phyloP scores from a whole-genome alignment of 257 asterid genomes.

The Primulina eburnea region DNA sequence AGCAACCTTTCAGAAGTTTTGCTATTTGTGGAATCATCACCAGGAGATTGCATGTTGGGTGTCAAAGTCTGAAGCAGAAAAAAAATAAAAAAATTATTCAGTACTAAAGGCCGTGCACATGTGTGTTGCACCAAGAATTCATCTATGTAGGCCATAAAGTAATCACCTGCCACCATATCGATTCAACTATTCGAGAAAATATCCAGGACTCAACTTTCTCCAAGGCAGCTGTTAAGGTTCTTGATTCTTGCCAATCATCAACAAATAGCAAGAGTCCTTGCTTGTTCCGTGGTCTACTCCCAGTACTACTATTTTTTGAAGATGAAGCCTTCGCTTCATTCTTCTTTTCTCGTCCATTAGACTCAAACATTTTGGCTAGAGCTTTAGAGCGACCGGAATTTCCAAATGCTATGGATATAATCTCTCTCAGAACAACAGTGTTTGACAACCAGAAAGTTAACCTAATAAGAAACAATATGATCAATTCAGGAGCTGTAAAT shows the following conservation, averaged over 20 bases:
- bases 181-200: constrained; percentile 86
- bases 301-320: constrained; percentile 31
- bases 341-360: constrained; percentile 40
- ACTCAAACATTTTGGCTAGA: constrained; percentile 36
- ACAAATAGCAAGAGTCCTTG: constrained; percentile 52
- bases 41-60: constrained; percentile 87
- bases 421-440: constrained; percentile 77
- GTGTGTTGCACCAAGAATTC: background rate
- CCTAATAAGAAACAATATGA: constrained; percentile 40
- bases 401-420: constrained; percentile 75
- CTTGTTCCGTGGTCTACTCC: constrained; percentile 41
- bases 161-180: constrained; percentile 99
- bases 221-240: constrained; percentile 73
- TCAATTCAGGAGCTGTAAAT: constrained; percentile 25
- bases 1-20: constrained; percentile 45
- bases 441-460: constrained; percentile 93
- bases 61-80: constrained; percentile 61
- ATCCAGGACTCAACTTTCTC: constrained; percentile 93
- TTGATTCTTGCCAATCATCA: constrained; percentile 95
- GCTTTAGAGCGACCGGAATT: constrained; percentile 63
- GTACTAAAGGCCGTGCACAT: constrained; percentile 2
- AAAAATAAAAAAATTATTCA: constrained; percentile 12
- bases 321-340: constrained; percentile 37
- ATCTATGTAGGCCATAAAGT: background rate
- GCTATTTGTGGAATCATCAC: constrained; percentile 34